Percentiles rank a stretch among this genome's conserved stretches.
Evolutionary conservation across 768 basidiomycete genomes (phyloP).

Genomic region (Tylopilus rubrobrunneus): DNA sequence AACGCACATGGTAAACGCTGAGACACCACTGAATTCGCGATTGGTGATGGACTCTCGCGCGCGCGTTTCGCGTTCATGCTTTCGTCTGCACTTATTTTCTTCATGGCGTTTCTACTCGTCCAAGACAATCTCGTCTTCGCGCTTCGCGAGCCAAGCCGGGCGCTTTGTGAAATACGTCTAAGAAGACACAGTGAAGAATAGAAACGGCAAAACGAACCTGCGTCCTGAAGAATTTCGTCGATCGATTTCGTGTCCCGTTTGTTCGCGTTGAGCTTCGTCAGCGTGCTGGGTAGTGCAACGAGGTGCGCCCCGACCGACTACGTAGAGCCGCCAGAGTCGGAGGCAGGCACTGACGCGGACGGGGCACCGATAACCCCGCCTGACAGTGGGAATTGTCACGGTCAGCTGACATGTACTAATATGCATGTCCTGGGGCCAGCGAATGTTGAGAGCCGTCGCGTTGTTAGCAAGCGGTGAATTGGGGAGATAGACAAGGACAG

Average conservation of each 20-base stretch:
- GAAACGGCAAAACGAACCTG: slow-evolving; percentile 40
- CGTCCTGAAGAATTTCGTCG: slow-evolving; percentile 74
- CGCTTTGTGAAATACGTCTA: slow-evolving; percentile 32
- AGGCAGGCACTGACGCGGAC: slow-evolving; percentile 21
- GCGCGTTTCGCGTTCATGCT: slow-evolving; percentile 50
- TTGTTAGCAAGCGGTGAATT: too few relatives aligned
- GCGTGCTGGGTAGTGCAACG: slow-evolving; percentile 57
- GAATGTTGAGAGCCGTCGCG: too few relatives aligned
- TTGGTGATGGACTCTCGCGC: background rate
- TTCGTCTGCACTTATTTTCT: slow-evolving; percentile 68
- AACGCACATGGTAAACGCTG: too few relatives aligned
- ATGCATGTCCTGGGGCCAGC: too few relatives aligned
- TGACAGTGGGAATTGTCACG: too few relatives aligned
- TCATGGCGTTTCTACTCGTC: slow-evolving; percentile 66
- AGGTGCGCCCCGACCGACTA: slow-evolving; percentile 66
- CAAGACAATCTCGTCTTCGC: slow-evolving; percentile 58
- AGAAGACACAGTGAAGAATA: background rate
- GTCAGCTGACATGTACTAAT: too few relatives aligned
- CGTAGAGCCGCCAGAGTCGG: slow-evolving; percentile 26
- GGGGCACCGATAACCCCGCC: slow-evolving; percentile 54
- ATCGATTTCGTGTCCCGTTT: slow-evolving; percentile 80
- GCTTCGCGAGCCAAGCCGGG: slow-evolving; percentile 51
- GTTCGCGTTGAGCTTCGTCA: slow-evolving; percentile 68
- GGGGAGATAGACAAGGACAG: too few relatives aligned
- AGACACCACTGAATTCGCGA: too few relatives aligned